A percentile compares a stretch with the other conserved stretches of the same genome.
phyloP scores from a whole-genome alignment of 2,329 filamentous ascomycete genomes.

The Canariomyces notabilis region DNA sequence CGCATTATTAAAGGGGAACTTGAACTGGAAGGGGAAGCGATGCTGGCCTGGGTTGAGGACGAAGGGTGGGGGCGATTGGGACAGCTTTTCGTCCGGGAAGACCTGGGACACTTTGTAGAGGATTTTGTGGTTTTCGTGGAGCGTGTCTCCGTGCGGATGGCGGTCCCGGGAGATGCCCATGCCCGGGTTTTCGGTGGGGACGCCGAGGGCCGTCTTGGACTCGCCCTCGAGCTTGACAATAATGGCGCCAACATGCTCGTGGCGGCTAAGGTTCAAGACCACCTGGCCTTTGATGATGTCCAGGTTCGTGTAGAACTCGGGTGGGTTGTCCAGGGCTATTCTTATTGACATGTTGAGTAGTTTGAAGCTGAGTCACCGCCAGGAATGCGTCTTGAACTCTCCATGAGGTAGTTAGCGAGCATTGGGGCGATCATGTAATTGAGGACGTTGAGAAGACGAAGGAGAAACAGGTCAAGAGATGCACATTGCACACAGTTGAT shows the following conservation, averaged over 20 bases:
- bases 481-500: too few species aligned
- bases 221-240: conserved; percentile 82
- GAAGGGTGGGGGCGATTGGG: conserved; percentile 38
- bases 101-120: conserved; percentile 69
- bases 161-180: conserved; percentile 31
- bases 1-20: conserved; percentile 70
- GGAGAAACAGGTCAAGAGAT: too few species aligned
- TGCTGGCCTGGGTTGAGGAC: conserved; percentile 64
- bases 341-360: conserved; percentile 57
- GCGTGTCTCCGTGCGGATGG: conserved; percentile 36
- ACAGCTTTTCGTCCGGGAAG: conserved; percentile 56
- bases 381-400: too few species aligned
- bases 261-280: conserved; percentile 52
- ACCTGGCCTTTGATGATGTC: conserved; percentile 64
- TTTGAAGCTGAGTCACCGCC: too few species aligned
- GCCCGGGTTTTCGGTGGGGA: conserved; percentile 38
- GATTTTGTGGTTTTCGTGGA: conserved; percentile 63
- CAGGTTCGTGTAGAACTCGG: conserved; percentile 74
- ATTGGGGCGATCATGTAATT: too few species aligned
- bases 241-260: conserved; percentile 67
- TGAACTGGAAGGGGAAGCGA: conserved; percentile 73
- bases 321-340: conserved; percentile 60
- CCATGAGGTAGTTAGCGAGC: neutral
- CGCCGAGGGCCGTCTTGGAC: conserved; percentile 59
- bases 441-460: too few species aligned